Conservation (phyloP, 179 eudicot genomes). For the Beta lomatogona region DNA sequence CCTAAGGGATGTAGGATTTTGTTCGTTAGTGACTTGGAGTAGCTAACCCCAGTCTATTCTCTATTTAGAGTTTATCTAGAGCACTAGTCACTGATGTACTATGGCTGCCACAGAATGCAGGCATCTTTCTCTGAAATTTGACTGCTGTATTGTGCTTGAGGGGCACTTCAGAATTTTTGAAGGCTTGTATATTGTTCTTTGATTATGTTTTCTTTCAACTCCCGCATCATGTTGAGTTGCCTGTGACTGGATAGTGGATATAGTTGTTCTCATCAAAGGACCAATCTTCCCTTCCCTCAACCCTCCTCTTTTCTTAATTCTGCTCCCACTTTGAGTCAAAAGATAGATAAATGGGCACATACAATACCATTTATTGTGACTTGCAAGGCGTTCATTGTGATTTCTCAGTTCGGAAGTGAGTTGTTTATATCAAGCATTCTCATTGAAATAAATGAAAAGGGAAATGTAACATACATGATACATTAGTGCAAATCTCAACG, state of each 20-base stretch:
- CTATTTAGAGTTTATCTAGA: neutral
- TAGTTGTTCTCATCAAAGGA: neutral
- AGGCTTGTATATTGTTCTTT: neutral
- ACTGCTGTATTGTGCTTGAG: neutral
- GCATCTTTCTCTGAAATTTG: neutral
- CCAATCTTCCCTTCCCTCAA: neutral
- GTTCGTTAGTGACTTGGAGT: neutral
- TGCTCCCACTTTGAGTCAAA: neutral
- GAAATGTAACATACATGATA: neutral
- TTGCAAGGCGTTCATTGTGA: neutral
- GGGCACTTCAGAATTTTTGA: neutral
- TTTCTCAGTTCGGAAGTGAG: neutral
- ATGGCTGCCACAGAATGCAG: neutral
- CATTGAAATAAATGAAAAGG: neutral
- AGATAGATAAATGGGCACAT: neutral
- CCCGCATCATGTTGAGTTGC: neutral
- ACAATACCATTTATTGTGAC: neutral
- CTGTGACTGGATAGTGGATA: neutral
- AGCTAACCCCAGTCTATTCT: neutral
- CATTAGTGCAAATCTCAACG: neutral
- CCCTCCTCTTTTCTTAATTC: neutral
- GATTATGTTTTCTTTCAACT: neutral
- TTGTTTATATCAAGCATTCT: neutral
- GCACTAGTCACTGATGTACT: neutral
- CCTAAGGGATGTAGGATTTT: neutral